Evolutionary conservation across 306 rosid species (phyloP).

Genomic region (Trichosanthes cucumerina): DNA sequence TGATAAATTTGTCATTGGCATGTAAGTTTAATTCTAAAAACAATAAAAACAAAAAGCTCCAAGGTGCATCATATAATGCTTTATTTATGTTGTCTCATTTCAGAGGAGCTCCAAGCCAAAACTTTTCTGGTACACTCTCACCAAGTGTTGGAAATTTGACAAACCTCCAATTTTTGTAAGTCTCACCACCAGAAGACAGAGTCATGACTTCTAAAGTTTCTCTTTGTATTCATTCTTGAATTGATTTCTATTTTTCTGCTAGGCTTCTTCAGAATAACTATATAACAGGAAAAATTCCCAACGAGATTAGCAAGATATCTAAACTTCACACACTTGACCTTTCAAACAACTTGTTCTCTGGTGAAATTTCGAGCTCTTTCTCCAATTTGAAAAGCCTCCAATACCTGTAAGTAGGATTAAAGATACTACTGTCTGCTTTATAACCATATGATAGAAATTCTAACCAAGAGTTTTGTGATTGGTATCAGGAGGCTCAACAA

Average conservation of each 20-base stretch:
- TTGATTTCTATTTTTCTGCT: slow-evolving; percentile 1
- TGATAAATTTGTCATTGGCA: slow-evolving; percentile 28
- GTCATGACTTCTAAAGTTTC: not conserved
- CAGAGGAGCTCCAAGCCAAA: slow-evolving; percentile 82
- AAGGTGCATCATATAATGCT: not conserved
- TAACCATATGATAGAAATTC: not conserved
- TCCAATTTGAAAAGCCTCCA: slow-evolving; percentile 56
- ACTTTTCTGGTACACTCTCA: slow-evolving; percentile 68
- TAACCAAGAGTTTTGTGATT: not conserved
- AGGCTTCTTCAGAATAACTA: slow-evolving; percentile 70
- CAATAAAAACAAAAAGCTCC: not conserved
- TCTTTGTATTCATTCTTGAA: not conserved
- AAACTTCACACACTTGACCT: slow-evolving; percentile 82
- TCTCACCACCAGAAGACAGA: not conserved
- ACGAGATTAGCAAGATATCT: slow-evolving; percentile 59
- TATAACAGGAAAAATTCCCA: slow-evolving; percentile 66
- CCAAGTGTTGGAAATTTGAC: slow-evolving; percentile 81
- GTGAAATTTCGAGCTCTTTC: slow-evolving; percentile 61
- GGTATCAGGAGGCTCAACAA: slow-evolving; percentile 73
- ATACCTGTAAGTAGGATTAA: slow-evolving; percentile 55
- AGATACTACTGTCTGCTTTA: not conserved
- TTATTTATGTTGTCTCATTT: slow-evolving; percentile 4
- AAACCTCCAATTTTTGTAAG: slow-evolving; percentile 65
- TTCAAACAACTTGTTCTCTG: slow-evolving; percentile 58
- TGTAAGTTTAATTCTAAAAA: slow-evolving; percentile 25